Evolutionary conservation across 2,329 filamentous ascomycete species (phyloP), one percentile per base, ranked within the genome.

Genomic region (Trichoderma atrobrunneum): DNA sequence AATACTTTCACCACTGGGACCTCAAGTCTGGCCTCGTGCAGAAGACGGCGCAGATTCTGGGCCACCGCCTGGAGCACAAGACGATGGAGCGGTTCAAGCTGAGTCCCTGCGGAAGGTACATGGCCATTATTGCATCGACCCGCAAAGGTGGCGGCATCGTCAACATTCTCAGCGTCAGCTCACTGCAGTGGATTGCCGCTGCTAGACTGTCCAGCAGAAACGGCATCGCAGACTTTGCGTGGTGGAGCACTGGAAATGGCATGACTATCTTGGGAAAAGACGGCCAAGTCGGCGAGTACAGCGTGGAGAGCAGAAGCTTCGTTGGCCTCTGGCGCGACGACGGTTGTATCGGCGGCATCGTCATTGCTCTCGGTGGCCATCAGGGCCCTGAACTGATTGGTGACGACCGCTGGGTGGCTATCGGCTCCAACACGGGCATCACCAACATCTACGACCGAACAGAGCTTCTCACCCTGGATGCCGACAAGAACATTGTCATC

Each of bases 1-100:
- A 91, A 74, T 98, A 94, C 84, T 98, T 98, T 82, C 96, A 98
- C 82, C 91, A 92, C 75, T 99, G 96, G 96, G 91, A 98, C 78
- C 87, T 99, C 28, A 86, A 91, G 57, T 91, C 92, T 0, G 96
- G 96, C 57, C 85, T 87, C 14, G 90, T 99, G 63, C 92, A 95
- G 78, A 97, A 97, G 82, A 88, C 97, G 59, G 90, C 89, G 76
- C 87, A 92, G 79, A 84, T 96, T 72, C 88, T 92, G 78, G 89
- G 94, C 74, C 91, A 94, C 76, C 86, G 91, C 75, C 87, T 93
- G 70, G 93, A 97, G 81, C 95, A 98, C 81, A 92, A 91, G 77
- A 92, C 89, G 54, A 98, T 98, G 94, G 96, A 98, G 81, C 87
- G 87, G 34, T 97, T 99, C 86, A 93, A 92, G 77, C 84, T 97